phyloP scores from a whole-genome alignment of 805 yeast species.

The Metschnikowia drakensbergensis region DNA sequence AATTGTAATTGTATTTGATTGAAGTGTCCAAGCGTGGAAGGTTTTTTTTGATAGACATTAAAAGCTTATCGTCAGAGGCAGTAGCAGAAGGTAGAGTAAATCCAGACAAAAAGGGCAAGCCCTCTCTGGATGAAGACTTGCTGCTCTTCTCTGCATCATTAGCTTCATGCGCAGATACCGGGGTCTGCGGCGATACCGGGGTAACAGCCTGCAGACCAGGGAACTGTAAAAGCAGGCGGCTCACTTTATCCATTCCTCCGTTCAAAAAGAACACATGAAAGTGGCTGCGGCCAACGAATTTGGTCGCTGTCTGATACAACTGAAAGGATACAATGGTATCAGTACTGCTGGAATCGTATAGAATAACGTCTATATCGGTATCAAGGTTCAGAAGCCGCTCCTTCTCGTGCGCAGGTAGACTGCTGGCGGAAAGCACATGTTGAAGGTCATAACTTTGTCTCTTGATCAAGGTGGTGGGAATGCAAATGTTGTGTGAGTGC shows the following conservation, averaged over 20 bases:
- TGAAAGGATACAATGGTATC: conserved; percentile 21
- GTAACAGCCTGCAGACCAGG: conserved; percentile 12
- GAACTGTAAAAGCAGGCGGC: conserved; percentile 9
- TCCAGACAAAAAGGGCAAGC: conserved; percentile 30
- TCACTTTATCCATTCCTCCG: conserved; percentile 25
- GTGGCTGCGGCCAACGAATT: conserved; percentile 23
- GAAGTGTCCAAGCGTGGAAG: conserved; percentile 24
- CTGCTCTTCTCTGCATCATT: background rate
- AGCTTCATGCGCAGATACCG: conserved; percentile 8
- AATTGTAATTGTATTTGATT: conserved; percentile 20
- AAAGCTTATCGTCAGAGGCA: conserved; percentile 32
- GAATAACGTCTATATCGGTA: conserved; percentile 20
- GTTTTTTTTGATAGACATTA: conserved; percentile 34
- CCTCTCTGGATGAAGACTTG: conserved; percentile 1
- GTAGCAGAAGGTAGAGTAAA: conserved; percentile 42
- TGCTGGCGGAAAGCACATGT: conserved; percentile 31
- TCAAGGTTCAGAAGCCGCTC: conserved; percentile 17
- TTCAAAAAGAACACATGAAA: conserved; percentile 23
- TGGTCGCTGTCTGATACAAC: conserved; percentile 32
- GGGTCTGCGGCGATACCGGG: conserved; percentile 11
- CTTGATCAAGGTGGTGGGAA: conserved; percentile 44
- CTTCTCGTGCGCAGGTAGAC: conserved; percentile 21
- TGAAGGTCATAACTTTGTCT: conserved; percentile 32
- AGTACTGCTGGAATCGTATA: conserved; percentile 33
- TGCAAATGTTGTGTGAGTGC: conserved; percentile 36